Conservation (phyloP, 1,284 basidiomycete species). For the Ceratobasidium sp. region DNA sequence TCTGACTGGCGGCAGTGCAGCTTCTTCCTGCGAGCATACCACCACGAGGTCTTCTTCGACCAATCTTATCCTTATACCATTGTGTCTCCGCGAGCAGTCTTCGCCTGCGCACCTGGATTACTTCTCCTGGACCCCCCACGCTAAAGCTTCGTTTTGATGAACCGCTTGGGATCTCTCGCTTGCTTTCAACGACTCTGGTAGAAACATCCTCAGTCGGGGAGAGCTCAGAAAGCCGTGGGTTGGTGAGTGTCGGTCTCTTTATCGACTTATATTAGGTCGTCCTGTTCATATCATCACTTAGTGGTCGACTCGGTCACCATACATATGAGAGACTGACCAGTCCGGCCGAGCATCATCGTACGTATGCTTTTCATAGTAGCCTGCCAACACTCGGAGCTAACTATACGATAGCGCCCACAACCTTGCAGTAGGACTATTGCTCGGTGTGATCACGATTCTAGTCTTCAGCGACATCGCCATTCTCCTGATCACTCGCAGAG, state of each 20-base stretch:
- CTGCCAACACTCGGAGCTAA: neutral
- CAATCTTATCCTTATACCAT: neutral
- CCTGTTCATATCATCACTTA: neutral
- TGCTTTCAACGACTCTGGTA: neutral
- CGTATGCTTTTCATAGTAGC: neutral
- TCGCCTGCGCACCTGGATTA: neutral
- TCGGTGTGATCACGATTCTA: neutral
- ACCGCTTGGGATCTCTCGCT: neutral
- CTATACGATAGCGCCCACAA: neutral
- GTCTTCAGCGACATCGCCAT: conserved; percentile 8
- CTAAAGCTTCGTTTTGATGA: neutral
- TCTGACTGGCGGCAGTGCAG: neutral
- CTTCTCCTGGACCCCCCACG: neutral
- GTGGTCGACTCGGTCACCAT: neutral
- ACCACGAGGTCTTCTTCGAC: neutral
- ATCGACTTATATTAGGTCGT: neutral
- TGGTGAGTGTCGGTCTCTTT: neutral
- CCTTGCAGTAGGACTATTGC: neutral
- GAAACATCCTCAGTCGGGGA: neutral
- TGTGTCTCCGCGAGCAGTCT: neutral
- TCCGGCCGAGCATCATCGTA: neutral
- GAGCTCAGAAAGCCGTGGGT: neutral
- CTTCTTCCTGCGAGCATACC: neutral
- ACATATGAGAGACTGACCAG: neutral
- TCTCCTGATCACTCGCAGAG: neutral